Conservation (phyloP, 1,284 basidiomycete species). For the Salmacisia buchloeana region DNA sequence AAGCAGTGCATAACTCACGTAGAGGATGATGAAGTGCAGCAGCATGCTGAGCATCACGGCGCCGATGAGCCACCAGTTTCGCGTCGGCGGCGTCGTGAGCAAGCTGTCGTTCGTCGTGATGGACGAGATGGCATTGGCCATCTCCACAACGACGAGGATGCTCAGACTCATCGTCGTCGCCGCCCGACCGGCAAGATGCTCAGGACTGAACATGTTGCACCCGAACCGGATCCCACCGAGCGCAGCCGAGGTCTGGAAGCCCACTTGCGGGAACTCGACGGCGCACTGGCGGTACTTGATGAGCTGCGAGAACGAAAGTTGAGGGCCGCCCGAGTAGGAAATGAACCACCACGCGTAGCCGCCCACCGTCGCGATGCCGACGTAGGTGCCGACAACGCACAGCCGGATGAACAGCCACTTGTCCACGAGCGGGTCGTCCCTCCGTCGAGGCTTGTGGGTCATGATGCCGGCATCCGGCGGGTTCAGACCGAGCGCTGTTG, state of each 20-base stretch:
- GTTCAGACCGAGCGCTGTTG: slow-evolving; percentile 97
- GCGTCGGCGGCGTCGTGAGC: slow-evolving; percentile 80
- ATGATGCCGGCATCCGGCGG: slow-evolving; percentile 87
- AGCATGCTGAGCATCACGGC: slow-evolving; percentile 77
- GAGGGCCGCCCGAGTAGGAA: slow-evolving; percentile 79
- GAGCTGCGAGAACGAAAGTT: slow-evolving; percentile 86
- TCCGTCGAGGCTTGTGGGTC: slow-evolving; percentile 80
- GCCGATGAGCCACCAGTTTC: slow-evolving; percentile 64
- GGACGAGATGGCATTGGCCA: slow-evolving; percentile 99
- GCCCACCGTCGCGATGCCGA: slow-evolving; percentile 88
- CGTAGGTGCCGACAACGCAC: slow-evolving; percentile 84
- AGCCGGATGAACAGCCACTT: slow-evolving; percentile 95
- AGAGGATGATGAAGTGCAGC: slow-evolving; percentile 87
- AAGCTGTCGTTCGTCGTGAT: slow-evolving; percentile 95
- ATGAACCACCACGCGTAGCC: slow-evolving; percentile 99
- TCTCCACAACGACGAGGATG: slow-evolving; percentile 87
- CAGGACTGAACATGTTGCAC: slow-evolving; percentile 86
- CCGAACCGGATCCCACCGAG: slow-evolving; percentile 57
- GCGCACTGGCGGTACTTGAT: slow-evolving; percentile 66
- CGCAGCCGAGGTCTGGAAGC: neutral
- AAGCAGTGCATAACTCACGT: slow-evolving; percentile 56
- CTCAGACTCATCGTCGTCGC: slow-evolving; percentile 87
- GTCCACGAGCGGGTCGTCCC: slow-evolving; percentile 81
- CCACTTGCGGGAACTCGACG: slow-evolving; percentile 64
- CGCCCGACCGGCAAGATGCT: slow-evolving; percentile 68